These are phyloP conservation scores for Pseudogymnoascus verrucosus DNA, from an alignment of 2,329 filamentous ascomycete species.

Conservation along the genomic window DNA sequence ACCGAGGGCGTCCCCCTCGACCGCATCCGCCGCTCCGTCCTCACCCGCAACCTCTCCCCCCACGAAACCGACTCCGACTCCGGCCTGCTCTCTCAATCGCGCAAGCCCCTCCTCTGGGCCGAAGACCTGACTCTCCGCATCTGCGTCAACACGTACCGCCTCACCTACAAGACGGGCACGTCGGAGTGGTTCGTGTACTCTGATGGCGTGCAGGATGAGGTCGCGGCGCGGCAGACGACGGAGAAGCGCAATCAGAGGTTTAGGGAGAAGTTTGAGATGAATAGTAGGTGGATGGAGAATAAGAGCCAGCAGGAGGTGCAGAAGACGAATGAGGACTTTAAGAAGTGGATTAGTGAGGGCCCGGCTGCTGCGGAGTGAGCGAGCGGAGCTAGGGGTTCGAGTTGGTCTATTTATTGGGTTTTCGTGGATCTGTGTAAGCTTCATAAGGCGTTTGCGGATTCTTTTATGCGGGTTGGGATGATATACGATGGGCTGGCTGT, in stretches of 20 bases:
- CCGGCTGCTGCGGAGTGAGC: neutral
- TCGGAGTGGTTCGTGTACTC: constrained; percentile 63
- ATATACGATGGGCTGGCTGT: too few relatives aligned
- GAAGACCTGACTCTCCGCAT: constrained; percentile 67
- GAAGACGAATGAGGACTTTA: constrained; percentile 37
- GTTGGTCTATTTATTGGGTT: neutral
- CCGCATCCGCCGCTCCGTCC: constrained; percentile 58
- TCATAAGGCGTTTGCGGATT: neutral
- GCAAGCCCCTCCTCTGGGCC: constrained; percentile 48
- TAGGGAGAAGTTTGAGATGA: constrained; percentile 44
- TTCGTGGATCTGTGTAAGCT: neutral
- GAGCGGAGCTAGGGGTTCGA: too few relatives aligned
- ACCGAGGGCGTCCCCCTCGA: constrained; percentile 69
- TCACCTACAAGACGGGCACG: constrained; percentile 65
- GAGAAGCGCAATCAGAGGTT: constrained; percentile 40
- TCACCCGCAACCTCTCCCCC: constrained; percentile 61
- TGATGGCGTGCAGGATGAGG: constrained; percentile 30
- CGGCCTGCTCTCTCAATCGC: constrained; percentile 45
- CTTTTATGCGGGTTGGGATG: too few relatives aligned
- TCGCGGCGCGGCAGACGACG: constrained; percentile 24
- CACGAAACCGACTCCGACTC: constrained; percentile 56
- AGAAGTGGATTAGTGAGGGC: constrained; percentile 36
- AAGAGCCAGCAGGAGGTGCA: constrained; percentile 42
- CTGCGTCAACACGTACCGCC: constrained; percentile 69
- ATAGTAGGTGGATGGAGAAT: constrained; percentile 38